Evolutionary conservation across 768 basidiomycete species (phyloP).

Genomic region (Cystobasidium tubakii): DNA sequence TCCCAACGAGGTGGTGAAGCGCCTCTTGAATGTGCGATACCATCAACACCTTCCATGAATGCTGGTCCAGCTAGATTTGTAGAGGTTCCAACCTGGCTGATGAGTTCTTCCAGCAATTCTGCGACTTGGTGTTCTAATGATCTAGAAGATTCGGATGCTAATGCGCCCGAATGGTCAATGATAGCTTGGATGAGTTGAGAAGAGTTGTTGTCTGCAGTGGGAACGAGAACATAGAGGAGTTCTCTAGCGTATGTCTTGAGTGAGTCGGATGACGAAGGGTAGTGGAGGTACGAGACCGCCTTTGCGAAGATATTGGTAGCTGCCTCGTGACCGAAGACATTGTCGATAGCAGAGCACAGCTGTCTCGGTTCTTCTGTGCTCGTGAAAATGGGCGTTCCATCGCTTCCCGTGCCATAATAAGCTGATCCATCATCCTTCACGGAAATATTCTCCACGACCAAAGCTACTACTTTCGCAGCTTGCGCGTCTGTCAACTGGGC

Average conservation of each 20-base stretch:
- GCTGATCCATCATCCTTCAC: constrained; percentile 1
- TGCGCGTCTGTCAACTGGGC: neutral
- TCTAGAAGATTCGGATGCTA: constrained; percentile 5
- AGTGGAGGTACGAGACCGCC: neutral
- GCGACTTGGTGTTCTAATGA: constrained; percentile 7
- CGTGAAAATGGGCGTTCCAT: neutral
- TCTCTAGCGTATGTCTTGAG: neutral
- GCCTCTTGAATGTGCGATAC: neutral
- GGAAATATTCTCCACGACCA: neutral
- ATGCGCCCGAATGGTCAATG: neutral
- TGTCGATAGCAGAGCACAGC: neutral
- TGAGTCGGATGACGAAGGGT: constrained; percentile 2
- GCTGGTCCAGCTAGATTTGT: neutral
- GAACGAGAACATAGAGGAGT: neutral
- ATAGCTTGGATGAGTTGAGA: constrained; percentile 6
- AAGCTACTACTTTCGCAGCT: constrained; percentile 21
- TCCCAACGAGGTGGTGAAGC: constrained; percentile 12
- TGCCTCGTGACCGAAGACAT: neutral
- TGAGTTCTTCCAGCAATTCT: neutral
- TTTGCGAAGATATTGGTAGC: neutral
- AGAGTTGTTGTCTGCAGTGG: neutral
- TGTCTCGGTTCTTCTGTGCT: neutral
- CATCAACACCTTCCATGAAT: neutral
- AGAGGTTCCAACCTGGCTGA: neutral
- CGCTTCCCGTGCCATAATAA: neutral